phyloP scores from a whole-genome alignment of 2,329 filamentous ascomycete genomes.

The Aspergillus texensis region DNA sequence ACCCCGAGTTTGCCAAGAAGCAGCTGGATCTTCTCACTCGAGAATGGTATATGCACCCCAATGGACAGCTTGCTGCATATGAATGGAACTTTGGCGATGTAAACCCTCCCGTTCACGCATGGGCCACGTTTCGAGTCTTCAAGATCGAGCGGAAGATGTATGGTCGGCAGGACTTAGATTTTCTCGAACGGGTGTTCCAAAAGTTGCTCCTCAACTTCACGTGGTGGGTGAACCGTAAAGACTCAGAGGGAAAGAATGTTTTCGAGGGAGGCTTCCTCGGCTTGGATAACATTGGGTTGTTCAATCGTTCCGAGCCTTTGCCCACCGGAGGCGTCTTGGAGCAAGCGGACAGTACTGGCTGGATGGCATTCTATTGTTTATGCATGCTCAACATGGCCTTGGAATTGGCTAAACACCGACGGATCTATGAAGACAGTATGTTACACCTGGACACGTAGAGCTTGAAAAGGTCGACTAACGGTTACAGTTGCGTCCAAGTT shows the following conservation, averaged over 20 bases:
- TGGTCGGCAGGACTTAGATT: constrained; percentile 90
- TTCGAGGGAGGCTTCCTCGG: constrained; percentile 96
- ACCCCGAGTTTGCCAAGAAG: constrained; percentile 97
- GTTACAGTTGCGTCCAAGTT: constrained; percentile 83
- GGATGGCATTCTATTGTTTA: constrained; percentile 98
- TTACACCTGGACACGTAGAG: background rate
- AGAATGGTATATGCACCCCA: constrained; percentile 99
- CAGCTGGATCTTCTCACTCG: constrained; percentile 93
- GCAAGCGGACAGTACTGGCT: constrained; percentile 95
- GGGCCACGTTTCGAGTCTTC: constrained; percentile 93
- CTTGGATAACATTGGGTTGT: constrained; percentile 94
- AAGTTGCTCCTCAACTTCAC: constrained; percentile 96
- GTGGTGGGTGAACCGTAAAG: constrained; percentile 99
- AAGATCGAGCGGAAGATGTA: constrained; percentile 99
- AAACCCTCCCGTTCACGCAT: constrained; percentile 94
- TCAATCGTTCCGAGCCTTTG: constrained; percentile 93
- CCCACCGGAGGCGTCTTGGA: constrained; percentile 92
- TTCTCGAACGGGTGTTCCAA: constrained; percentile 94
- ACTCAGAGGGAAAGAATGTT: constrained; percentile 91
- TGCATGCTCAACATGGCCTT: constrained; percentile 97
- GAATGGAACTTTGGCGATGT: constrained; percentile 99
- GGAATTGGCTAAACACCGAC: constrained; percentile 90
- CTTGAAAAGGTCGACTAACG: background rate
- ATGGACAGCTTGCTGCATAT: constrained; percentile 88
- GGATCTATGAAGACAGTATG: constrained; percentile 83